phyloP scores from a whole-genome alignment of 495 filamentous ascomycete species.

The Choiromyces venosus region DNA sequence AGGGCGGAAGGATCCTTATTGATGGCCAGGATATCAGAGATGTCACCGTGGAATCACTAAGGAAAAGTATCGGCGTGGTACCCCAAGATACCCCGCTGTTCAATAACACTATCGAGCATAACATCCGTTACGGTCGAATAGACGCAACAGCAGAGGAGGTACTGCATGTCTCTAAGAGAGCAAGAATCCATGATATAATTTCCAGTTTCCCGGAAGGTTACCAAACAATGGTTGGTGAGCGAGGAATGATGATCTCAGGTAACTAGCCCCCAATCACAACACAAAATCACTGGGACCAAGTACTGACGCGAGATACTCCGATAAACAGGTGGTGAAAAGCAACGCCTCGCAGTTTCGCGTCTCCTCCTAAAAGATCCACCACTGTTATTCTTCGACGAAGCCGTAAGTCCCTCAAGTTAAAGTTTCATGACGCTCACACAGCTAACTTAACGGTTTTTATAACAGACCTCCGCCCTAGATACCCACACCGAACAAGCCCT shows the following conservation, averaged over 20 bases:
- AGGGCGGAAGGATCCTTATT: slow-evolving; percentile 78
- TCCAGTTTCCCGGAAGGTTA: slow-evolving; percentile 75
- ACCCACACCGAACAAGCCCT: slow-evolving; percentile 92
- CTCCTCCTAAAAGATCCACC: slow-evolving; percentile 88
- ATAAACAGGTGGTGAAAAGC: slow-evolving; percentile 71
- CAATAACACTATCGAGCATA: slow-evolving; percentile 90
- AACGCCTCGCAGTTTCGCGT: slow-evolving; percentile 80
- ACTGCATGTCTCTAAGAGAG: slow-evolving; percentile 66
- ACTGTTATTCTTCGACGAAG: slow-evolving; percentile 94
- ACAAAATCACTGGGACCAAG: not conserved
- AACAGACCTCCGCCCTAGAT: slow-evolving; percentile 79
- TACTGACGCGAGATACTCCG: not conserved
- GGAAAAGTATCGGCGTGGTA: slow-evolving; percentile 85
- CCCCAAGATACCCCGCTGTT: slow-evolving; percentile 96
- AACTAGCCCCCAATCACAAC: not conserved
- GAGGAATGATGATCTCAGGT: slow-evolving; percentile 94
- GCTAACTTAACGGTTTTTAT: not conserved
- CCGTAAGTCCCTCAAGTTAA: slow-evolving; percentile 49
- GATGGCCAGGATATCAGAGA: slow-evolving; percentile 89
- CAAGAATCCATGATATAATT: slow-evolving; percentile 79
- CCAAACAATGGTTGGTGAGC: slow-evolving; percentile 85
- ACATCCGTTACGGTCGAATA: slow-evolving; percentile 90
- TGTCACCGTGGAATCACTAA: slow-evolving; percentile 72
- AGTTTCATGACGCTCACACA: not conserved
- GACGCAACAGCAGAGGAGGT: slow-evolving; percentile 70